Conservation (phyloP, 2,329 filamentous ascomycete species). For the Cordyceps cicadae region DNA sequence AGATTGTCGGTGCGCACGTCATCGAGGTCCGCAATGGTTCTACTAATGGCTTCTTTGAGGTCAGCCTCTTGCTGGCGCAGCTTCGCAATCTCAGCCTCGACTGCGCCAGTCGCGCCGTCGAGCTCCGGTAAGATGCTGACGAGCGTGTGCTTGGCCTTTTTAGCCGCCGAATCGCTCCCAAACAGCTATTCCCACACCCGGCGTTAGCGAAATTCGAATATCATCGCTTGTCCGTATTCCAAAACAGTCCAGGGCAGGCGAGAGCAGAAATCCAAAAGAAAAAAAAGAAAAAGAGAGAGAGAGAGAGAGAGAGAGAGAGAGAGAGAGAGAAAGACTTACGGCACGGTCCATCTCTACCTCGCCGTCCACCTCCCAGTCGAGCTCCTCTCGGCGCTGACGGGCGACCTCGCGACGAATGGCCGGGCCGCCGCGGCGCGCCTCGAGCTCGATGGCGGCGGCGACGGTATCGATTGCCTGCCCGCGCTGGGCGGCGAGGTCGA, state of each 20-base stretch:
- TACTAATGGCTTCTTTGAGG: conserved; percentile 53
- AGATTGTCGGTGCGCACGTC: conserved; percentile 76
- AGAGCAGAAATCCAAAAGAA: background rate
- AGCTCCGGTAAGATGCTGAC: conserved; percentile 60
- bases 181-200: conserved; percentile 42
- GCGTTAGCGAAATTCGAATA: background rate
- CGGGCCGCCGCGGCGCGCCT: conserved; percentile 52
- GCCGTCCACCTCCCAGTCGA: conserved; percentile 49
- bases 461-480: conserved; percentile 61
- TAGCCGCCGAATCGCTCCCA: conserved; percentile 37
- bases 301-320: conserved; percentile 13
- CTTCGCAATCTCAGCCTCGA: conserved; percentile 59
- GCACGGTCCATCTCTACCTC: conserved; percentile 56
- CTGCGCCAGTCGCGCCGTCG: conserved; percentile 53
- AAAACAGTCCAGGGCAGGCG: background rate
- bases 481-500: conserved; percentile 69
- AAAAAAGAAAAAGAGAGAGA: background rate
- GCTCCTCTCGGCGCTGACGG: conserved; percentile 41
- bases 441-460: conserved; percentile 54
- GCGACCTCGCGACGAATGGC: conserved; percentile 50
- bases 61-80: conserved; percentile 56
- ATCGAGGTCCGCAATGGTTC: conserved; percentile 65
- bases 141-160: conserved; percentile 50
- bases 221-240: no score
- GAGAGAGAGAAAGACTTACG: conserved; percentile 27